phyloP scores from a whole-genome alignment of 768 basidiomycete species.

The Dentipellis fragilis region DNA sequence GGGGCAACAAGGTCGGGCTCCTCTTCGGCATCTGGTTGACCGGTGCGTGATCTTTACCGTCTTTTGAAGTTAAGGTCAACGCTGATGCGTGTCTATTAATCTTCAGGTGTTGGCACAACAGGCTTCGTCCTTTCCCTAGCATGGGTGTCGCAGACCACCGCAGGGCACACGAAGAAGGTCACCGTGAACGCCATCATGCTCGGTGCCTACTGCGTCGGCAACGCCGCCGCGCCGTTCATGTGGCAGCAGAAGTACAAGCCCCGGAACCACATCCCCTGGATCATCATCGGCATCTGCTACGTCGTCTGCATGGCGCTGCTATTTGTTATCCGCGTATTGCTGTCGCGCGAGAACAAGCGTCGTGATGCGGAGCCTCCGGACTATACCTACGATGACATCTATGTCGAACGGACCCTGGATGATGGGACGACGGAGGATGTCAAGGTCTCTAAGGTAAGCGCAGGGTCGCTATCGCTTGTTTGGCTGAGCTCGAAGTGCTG shows the following conservation, averaged over 20 bases:
- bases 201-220: conserved; percentile 57
- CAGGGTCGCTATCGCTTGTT: neutral
- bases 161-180: conserved; percentile 65
- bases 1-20: conserved; percentile 54
- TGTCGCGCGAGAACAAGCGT: conserved; percentile 51
- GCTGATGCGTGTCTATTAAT: conserved; percentile 15
- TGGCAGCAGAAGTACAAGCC: conserved; percentile 63
- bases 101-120: conserved; percentile 38
- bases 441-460: conserved; percentile 57
- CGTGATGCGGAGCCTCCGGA: conserved; percentile 48
- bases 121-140: conserved; percentile 52
- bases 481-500: neutral
- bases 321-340: conserved; percentile 40
- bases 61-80: conserved; percentile 9
- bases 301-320: conserved; percentile 37
- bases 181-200: conserved; percentile 68
- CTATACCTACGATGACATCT: conserved; percentile 50
- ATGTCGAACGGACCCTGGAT: conserved; percentile 39
- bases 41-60: conserved; percentile 24
- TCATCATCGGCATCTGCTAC: conserved; percentile 61
- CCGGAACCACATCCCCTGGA: conserved; percentile 69
- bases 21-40: conserved; percentile 47
- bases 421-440: conserved; percentile 45
- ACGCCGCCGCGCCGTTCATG: conserved; percentile 68
- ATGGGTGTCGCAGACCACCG: conserved; percentile 57